Evolutionary conservation across 106 monocot species (phyloP), one percentile per base, ranked within the genome.

Genomic region (Dendrobium chrysotoxum): DNA sequence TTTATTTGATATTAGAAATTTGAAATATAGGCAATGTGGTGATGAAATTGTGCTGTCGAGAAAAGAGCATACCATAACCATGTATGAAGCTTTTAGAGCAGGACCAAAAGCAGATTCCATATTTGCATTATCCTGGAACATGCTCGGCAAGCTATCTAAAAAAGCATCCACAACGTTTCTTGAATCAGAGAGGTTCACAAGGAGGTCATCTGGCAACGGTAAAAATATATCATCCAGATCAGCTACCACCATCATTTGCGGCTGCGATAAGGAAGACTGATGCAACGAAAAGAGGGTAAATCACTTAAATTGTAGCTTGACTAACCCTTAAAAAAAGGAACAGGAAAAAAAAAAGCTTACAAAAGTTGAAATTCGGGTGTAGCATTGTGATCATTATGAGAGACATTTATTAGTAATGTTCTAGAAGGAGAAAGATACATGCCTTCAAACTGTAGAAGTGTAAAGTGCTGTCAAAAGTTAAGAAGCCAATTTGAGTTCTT

Each of bases 371-470:
- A 21, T 3, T 75, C n/a, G 74, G 21, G 7, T 28, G 7, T 31
- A 82, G 16, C n/a, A 81, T 74, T 41, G 6, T 75, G 45, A 25
- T 76, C 26, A 76, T 20, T 26, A 75, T 77, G 41, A 58, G 17
- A 76, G 53, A 35, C 30, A 57, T 53, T 78, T 61, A 47, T 45
- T 2, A 72, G 28, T 7, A 40, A 76, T 5, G 53, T 38, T 46
- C 21, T 82, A 8, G 35, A 65, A 72, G 72, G 35, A 72, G 7
- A 81, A 40, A 35, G 28, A 46, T 40, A 83, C 73, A 65, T 89
- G 82, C 99, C 99, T 99, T 99, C 80, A 99, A 61, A 82, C 90
- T 88, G 80, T 99, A 95, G 79, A 99, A 99, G 87, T 99, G 99
- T 57, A 99, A 85, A 75, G 99, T 85, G 84, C 95, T 95, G 80